Conservation (phyloP, 2,329 filamentous ascomycete species). For the Aspergillus chevalieri region DNA sequence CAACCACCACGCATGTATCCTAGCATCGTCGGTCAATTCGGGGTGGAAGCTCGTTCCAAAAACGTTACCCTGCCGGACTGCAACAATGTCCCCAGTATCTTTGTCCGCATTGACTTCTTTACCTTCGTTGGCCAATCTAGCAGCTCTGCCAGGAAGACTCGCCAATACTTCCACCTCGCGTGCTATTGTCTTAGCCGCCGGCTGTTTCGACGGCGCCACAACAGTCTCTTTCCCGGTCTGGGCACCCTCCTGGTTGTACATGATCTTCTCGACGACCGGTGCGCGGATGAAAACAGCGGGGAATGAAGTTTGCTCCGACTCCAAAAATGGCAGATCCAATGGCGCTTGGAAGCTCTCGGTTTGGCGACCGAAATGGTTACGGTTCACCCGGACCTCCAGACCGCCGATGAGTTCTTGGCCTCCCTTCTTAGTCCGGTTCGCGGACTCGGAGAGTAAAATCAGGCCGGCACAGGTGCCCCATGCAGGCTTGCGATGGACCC, state of each 20-base stretch:
- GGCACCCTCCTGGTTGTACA: constrained; percentile 49
- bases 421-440: constrained; percentile 80
- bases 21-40: constrained; percentile 77
- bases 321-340: constrained; percentile 66
- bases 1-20: constrained; percentile 94
- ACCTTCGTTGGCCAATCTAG: constrained; percentile 42
- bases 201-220: constrained; percentile 51
- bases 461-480: constrained; percentile 97
- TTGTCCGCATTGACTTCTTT: constrained; percentile 33
- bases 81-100: constrained; percentile 67
- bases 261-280: constrained; percentile 79
- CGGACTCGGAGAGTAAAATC: constrained; percentile 81
- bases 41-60: constrained; percentile 95
- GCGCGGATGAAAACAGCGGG: constrained; percentile 88
- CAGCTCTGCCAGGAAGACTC: constrained; percentile 48
- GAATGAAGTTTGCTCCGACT: constrained; percentile 48
- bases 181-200: constrained; percentile 40
- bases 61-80: constrained; percentile 83
- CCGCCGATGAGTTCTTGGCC: constrained; percentile 92
- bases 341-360: constrained; percentile 81
- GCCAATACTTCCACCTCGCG: constrained; percentile 55
- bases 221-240: constrained; percentile 49
- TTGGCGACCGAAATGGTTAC: constrained; percentile 93
- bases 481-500: constrained; percentile 68
- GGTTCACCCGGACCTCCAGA: constrained; percentile 79